Evolutionary conservation across 495 filamentous ascomycete genomes (phyloP), one percentile per base, ranked within the genome.

Genomic region (Aspergillus leporis): DNA sequence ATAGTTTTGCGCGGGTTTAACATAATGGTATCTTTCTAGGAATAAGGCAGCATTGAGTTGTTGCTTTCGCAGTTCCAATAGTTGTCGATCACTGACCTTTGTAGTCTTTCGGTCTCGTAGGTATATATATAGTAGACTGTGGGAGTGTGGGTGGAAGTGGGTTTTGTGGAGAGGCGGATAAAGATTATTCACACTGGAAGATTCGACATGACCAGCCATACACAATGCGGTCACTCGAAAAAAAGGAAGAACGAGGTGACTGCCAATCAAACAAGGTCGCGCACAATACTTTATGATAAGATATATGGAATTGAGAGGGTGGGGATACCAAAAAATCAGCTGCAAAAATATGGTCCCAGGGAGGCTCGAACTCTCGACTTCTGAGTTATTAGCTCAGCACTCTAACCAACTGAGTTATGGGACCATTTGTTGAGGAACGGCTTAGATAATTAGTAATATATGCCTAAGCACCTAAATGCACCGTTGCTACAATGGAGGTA

Each of bases 351-450:
- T 47, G 43, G 43, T 47, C 43, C 43, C 43, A n/a, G 43, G 19
- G 43, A 47, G 43, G 43, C 43, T 47, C 43, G 43, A 47, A 47
- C 43, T 47, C 43, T 47, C 43, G 43, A 47, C 43, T 47, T 47
- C 43, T 47, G 43, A 47, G 43, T 47, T 47, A 47, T 47, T 47
- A 47, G 43, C 43, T 47, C 43, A 47, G 43, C 43, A 47, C 43
- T 53, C 50, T 53, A 38, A 22, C 50, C 34, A 18, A 53, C 25
- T 36, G 50, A 53, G 19, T 36, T 53, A 47, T n/a, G 43, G 43
- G 43, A 47, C 43, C 43, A 23, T 5, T 47, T 47, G 43, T 23
- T 47, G 43, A 12, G 2, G 1, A 12, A 12, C 8, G n/a, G 5
- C 40, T 1, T 5, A 2, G 13, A 10, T 2, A 9, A 36, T 36